Evolutionary conservation across 208 protist species (phyloP).

Genomic region (Phytomonas sp.): DNA sequence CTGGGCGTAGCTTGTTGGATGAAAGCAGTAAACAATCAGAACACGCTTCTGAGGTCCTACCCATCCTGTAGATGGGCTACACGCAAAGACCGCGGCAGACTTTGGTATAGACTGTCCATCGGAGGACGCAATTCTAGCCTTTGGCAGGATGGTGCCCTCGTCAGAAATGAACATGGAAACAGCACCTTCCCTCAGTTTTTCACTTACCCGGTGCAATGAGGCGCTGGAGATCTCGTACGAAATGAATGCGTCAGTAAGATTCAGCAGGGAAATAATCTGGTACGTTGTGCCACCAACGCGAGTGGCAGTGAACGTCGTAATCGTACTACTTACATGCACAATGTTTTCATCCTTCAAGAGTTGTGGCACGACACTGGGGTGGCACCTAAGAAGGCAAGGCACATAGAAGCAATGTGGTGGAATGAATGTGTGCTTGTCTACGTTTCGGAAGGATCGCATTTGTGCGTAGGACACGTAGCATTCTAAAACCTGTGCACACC

Average conservation of each 20-base stretch:
- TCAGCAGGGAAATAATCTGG: constrained; percentile 58
- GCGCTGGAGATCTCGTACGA: constrained; percentile 33
- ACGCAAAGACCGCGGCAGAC: constrained; percentile 28
- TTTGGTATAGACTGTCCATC: neutral
- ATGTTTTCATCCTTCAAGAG: neutral
- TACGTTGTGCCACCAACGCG: constrained; percentile 34
- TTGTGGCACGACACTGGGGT: constrained; percentile 3
- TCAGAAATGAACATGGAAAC: constrained; percentile 8
- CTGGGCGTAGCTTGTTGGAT: constrained; percentile 22
- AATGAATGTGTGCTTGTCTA: constrained; percentile 42
- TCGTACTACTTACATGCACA: constrained; percentile 2
- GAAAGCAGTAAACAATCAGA: constrained; percentile 64
- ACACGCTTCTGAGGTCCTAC: constrained; percentile 29
- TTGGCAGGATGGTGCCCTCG: constrained; percentile 10
- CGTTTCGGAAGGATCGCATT: constrained; percentile 78
- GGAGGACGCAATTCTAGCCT: neutral
- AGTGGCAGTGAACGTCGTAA: constrained; percentile 3
- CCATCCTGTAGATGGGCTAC: constrained; percentile 45
- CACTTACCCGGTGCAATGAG: constrained; percentile 35
- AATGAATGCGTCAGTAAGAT: constrained; percentile 35
- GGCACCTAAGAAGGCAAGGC: constrained; percentile 22
- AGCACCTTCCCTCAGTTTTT: constrained; percentile 27
- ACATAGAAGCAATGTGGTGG: constrained; percentile 80
- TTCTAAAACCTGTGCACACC: constrained; percentile 56
- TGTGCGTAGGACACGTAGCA: constrained; percentile 88